A percentile compares a stretch with the other conserved stretches of the same genome.
Conservation (phyloP, 2,329 filamentous ascomycete species). For the Leptographium lundbergii region DNA sequence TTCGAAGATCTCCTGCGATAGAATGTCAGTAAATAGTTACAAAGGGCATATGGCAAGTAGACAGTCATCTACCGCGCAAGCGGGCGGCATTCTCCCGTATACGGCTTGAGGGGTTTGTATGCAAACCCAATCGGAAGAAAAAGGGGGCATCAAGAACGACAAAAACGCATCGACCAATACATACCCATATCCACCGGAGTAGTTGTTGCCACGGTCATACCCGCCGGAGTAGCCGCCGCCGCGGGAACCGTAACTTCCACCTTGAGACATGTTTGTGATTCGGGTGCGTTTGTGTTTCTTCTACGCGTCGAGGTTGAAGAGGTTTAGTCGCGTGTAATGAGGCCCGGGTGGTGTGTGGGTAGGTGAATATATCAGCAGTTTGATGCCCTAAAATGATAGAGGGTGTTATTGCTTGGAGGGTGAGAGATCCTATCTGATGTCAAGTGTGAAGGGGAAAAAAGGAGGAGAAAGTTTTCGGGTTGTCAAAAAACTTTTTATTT, state of each 20-base stretch:
- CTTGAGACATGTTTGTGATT: constrained; percentile 30
- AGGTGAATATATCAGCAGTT: neutral
- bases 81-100: no score
- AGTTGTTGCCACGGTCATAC: constrained; percentile 26
- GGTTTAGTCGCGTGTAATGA: neutral
- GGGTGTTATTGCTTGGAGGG: neutral
- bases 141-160: neutral
- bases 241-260: constrained; percentile 25
- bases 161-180: neutral
- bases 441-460: neutral
- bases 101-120: neutral
- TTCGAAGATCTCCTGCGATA: constrained; percentile 12
- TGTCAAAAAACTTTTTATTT: neutral
- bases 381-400: neutral
- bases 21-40: neutral
- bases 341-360: neutral
- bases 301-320: neutral
- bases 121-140: neutral
- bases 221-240: constrained; percentile 21
- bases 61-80: neutral
- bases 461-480: neutral
- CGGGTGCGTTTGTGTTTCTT: neutral
- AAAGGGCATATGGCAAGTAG: neutral
- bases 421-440: neutral
- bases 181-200: constrained; percentile 9